Percentiles rank a stretch among this genome's conserved stretches.
These are phyloP conservation scores for Carex scoparia DNA, from an alignment of 176 grass and related monocot species.

Conservation along the genomic window DNA sequence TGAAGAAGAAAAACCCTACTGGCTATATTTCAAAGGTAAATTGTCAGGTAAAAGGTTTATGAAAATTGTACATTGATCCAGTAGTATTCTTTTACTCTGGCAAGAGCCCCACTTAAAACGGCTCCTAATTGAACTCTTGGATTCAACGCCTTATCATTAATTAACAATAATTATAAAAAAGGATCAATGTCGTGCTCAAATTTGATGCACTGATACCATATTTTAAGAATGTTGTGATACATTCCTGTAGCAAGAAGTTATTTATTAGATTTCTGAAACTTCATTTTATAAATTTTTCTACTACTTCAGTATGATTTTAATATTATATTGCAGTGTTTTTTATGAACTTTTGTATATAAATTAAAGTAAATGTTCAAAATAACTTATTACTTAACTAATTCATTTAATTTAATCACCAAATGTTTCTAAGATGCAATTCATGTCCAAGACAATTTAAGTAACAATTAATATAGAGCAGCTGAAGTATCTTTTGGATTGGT, in stretches of 20 bases:
- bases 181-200: too few species aligned
- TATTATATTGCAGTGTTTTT: not conserved
- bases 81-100: slow-evolving; percentile 74
- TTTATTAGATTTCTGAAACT: not conserved
- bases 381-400: not conserved
- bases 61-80: slow-evolving; percentile 55
- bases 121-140: too few species aligned
- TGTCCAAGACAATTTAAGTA: not conserved
- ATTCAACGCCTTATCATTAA: too few species aligned
- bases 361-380: not conserved
- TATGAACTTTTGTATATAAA: not conserved
- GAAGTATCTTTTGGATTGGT: not conserved
- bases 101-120: slow-evolving; percentile 35
- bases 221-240: not conserved
- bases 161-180: too few species aligned
- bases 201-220: too few species aligned
- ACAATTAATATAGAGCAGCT: not conserved
- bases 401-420: not conserved
- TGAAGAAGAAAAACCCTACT: not conserved
- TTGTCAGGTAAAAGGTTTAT: not conserved
- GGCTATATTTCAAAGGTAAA: not conserved
- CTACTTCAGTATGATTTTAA: not conserved
- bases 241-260: not conserved
- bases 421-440: not conserved
- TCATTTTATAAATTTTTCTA: not conserved